A percentile compares a stretch with the other conserved stretches of the same genome.
Conservation (phyloP, 2,329 filamentous ascomycete species). For the Alternaria triticimaculans region DNA sequence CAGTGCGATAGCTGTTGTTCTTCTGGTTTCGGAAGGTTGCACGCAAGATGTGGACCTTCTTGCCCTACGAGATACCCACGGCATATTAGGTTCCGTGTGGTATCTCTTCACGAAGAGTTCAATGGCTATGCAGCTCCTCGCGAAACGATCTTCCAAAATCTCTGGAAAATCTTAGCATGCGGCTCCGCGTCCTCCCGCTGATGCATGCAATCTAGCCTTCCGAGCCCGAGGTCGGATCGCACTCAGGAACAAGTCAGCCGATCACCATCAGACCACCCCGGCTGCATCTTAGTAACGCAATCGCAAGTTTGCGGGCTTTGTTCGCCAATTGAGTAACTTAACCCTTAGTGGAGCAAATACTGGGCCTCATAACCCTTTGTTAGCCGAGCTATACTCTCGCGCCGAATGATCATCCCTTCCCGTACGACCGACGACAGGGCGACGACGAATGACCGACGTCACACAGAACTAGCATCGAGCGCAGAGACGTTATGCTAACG, state of each 20-base stretch:
- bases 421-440: slow-evolving; percentile 34
- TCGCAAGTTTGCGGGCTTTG: slow-evolving; percentile 5
- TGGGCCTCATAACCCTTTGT: slow-evolving; percentile 1
- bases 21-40: not conserved
- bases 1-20: not conserved
- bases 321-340: slow-evolving; percentile 23
- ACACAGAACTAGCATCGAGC: not conserved
- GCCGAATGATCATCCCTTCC: slow-evolving; percentile 11
- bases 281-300: slow-evolving; percentile 3
- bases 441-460: slow-evolving; percentile 8
- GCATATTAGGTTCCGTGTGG: not conserved
- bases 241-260: slow-evolving; percentile 23
- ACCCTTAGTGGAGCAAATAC: slow-evolving; percentile 18
- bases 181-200: slow-evolving; percentile 11
- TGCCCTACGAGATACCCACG: not conserved
- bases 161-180: not conserved
- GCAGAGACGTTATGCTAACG: slow-evolving; percentile 2
- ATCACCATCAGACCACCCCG: slow-evolving; percentile 16
- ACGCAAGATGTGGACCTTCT: not conserved
- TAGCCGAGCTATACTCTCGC: slow-evolving; percentile 14
- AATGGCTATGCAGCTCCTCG: not conserved
- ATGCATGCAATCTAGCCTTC: slow-evolving; percentile 4
- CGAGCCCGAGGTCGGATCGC: slow-evolving; percentile 8
- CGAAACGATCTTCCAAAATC: not conserved
- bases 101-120: not conserved